Base-by-base conservation (phyloP, 805 yeast species). In the Naumovozyma castellii region DNA sequence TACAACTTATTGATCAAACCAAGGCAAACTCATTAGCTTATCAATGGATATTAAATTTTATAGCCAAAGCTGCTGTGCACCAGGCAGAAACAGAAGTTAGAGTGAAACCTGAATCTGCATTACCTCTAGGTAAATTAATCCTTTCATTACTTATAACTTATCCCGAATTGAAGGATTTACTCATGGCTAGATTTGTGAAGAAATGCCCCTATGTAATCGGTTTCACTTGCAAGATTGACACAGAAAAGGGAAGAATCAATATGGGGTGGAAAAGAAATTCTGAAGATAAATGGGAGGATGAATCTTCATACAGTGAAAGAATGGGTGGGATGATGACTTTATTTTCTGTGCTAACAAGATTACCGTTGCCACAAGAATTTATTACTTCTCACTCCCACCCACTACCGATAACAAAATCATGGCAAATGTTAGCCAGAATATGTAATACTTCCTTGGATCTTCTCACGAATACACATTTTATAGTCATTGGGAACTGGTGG, bases 21-120 rank as follows among this genome's bases (percentile, higher is more conserved):
- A 66, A 68, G 31, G 47, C 54, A 5, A 61, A 72, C 44, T 71
- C 70, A 2, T 52, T 81, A 14, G 81, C 80, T 1, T 83, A 65
- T 51, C 59, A 71, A 27, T 88, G 94, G 87, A 70, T 83, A 5
- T 62, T 87, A 28, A 92, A 92, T 54, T 81, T 80, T 53, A 72
- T 84, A 20, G 82, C 96, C 4, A 92, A 92, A 55, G 83, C 90
- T 3, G 65, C 88, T 1, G 84, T 92, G 1, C 76, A 82, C 19
- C 98, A 92, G 62, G 90, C 97, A 1, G 97, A 88, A 60, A 76
- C 94, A 1, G 98, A 92, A 60, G 88, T 86, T 6, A 71, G 82
- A 13, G 94, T 84, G 0, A 75, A 80, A 42, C 79, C 94, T 2
- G 73, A 75, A 33, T 76, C 87, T 3, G 84, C 96, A 0, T 53